Percentiles rank a stretch among this genome's conserved stretches.
phyloP scores from a whole-genome alignment of 2,329 filamentous ascomycete genomes.

The Neopestalotiopsis rosae region DNA sequence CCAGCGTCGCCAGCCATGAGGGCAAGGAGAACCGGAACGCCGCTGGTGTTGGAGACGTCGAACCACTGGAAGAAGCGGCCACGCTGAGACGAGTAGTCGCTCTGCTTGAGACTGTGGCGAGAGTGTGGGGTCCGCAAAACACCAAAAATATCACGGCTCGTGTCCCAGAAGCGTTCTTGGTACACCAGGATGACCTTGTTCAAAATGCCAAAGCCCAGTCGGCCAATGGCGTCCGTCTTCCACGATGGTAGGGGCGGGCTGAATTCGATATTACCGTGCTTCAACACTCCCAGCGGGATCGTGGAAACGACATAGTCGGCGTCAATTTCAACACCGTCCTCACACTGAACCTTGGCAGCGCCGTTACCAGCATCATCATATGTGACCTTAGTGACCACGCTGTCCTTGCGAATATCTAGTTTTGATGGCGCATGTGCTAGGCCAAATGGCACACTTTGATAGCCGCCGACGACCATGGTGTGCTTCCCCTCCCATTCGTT shows the following conservation, averaged over 20 bases:
- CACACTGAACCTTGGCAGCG: constrained; percentile 71
- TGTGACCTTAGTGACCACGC: constrained; percentile 72
- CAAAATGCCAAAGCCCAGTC: constrained; percentile 89
- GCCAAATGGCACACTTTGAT: constrained; percentile 90
- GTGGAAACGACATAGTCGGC: constrained; percentile 94
- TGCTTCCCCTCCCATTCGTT: constrained; percentile 98
- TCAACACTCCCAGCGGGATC: constrained; percentile 88
- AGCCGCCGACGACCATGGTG: constrained; percentile 91
- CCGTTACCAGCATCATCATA: constrained; percentile 60
- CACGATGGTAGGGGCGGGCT: constrained; percentile 87
- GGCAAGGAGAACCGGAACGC: constrained; percentile 84
- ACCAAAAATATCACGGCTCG: constrained; percentile 89
- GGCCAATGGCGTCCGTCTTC: constrained; percentile 80
- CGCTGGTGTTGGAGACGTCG: constrained; percentile 90
- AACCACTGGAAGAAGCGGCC: constrained; percentile 99
- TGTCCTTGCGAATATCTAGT: constrained; percentile 77
- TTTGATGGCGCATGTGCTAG: constrained; percentile 77
- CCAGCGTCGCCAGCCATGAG: constrained; percentile 96
- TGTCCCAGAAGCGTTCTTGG: constrained; percentile 88
- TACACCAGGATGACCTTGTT: constrained; percentile 97
- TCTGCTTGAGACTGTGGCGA: constrained; percentile 74
- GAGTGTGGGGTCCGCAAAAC: constrained; percentile 78
- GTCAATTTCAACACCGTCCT: constrained; percentile 76
- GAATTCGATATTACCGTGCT: constrained; percentile 82
- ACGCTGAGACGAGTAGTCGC: constrained; percentile 77